Evolutionary conservation across 768 basidiomycete species (phyloP).

Genomic region (Cystoderma amianthinum): DNA sequence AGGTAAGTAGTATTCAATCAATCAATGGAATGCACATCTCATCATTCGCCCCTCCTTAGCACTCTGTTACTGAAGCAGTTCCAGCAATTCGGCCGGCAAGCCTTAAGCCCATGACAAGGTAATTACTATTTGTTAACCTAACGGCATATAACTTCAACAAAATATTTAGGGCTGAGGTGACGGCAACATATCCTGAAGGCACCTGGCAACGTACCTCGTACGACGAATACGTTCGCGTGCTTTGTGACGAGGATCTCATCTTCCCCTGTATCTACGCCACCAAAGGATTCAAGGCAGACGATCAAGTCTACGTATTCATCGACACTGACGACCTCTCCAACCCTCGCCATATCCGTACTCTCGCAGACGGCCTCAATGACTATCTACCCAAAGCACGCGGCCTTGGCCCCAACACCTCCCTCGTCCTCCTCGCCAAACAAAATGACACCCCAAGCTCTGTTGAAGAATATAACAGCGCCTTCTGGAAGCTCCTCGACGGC

Average conservation of each 20-base stretch:
- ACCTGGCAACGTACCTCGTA: conserved; percentile 13
- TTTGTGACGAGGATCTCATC: conserved; percentile 11
- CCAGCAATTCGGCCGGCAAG: no score
- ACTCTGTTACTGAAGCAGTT: no score
- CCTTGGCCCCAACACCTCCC: conserved; percentile 14
- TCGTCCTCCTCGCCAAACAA: conserved; percentile 12
- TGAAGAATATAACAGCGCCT: conserved; percentile 10
- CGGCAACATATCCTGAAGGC: conserved; percentile 1
- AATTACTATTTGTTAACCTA: no score
- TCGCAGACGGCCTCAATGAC: conserved; percentile 9
- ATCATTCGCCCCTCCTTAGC: no score
- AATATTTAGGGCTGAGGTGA: not conserved
- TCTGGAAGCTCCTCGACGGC: conserved; percentile 14
- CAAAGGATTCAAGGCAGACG: conserved; percentile 13
- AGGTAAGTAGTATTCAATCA: not conserved
- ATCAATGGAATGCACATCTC: no score
- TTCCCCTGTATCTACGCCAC: conserved; percentile 16
- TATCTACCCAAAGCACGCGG: conserved; percentile 12
- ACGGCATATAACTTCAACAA: not conserved
- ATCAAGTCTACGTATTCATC: conserved; percentile 12
- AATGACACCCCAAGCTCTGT: conserved; percentile 8
- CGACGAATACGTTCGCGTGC: conserved; percentile 10
- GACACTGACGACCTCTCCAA: conserved; percentile 13
- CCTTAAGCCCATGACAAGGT: no score
- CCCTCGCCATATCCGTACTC: conserved; percentile 10